A percentile compares a stretch with the other conserved stretches of the same genome.
phyloP scores from a whole-genome alignment of 2,329 filamentous ascomycete species.

The Pseudogymnoascus sp. region DNA sequence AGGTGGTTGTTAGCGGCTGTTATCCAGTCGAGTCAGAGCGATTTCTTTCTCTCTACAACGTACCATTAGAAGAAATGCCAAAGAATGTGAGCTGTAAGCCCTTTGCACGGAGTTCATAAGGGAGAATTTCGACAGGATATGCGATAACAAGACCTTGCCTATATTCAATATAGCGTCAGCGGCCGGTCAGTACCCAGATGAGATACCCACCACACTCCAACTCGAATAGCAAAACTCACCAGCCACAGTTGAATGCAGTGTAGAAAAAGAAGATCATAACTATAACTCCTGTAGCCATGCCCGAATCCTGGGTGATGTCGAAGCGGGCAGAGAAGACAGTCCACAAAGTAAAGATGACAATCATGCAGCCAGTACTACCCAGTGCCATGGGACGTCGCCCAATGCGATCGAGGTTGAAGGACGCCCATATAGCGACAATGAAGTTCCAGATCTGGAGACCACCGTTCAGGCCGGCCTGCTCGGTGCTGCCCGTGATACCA shows the following conservation, averaged over 20 bases:
- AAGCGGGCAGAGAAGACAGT: not conserved
- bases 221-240: not conserved
- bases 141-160: slow-evolving; percentile 30
- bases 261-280: slow-evolving; percentile 40
- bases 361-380: slow-evolving; percentile 15
- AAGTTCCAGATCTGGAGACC: slow-evolving; percentile 17
- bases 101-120: slow-evolving; percentile 30
- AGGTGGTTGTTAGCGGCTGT: no score
- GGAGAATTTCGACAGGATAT: slow-evolving; percentile 35
- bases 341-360: slow-evolving; percentile 15
- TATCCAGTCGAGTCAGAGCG: no score
- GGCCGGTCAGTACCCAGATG: not conserved
- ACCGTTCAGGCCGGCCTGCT: slow-evolving; percentile 20
- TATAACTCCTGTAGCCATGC: slow-evolving; percentile 37
- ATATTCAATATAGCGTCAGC: no score
- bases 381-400: slow-evolving; percentile 18
- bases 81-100: slow-evolving; percentile 16
- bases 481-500: slow-evolving; percentile 16
- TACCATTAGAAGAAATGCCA: no score
- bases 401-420: slow-evolving; percentile 17
- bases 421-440: slow-evolving; percentile 10
- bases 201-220: slow-evolving; percentile 24
- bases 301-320: slow-evolving; percentile 11
- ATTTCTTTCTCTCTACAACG: no score
- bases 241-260: slow-evolving; percentile 20